Evolutionary conservation across 495 filamentous ascomycete genomes (phyloP), one percentile per base, ranked within the genome.

Genomic region (Daldinia loculata): DNA sequence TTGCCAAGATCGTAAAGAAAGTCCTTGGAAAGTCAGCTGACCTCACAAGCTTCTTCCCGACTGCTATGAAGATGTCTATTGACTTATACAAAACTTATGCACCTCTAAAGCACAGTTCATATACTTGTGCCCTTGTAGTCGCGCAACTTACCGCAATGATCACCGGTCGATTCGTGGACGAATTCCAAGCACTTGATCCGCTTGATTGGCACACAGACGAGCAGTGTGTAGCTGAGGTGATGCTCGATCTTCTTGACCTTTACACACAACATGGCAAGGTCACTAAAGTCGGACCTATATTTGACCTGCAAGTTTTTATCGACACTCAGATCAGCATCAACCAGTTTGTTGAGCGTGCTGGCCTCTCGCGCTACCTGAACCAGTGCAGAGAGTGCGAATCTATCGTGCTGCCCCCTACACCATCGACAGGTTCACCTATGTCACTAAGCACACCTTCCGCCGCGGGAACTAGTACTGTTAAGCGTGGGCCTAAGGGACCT

Each of bases 71-170:
- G 75, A 91, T 97, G 70, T 91, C 89, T 12, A 84, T 93, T 58
- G 95, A 99, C 78, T 81, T 97, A 17, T 96, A 98, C 78, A 92
- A 94, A 71, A 99, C 95, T 4, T 96, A 92, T 78, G 90, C 91
- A 6, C 95, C 95, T 17, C 82, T 98, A 36, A 98, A 98, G 80
- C 92, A 97, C 65, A 90, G 88, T 0, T 89, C 90, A 4, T 84
- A 89, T 19, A 90, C 92, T 4, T 89, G 97, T 81, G 93, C 93
- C 3, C 82, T 95, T 52, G 89, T 89, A n/a, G 88, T 91, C 73
- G 80, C 97, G 2, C 93, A 96, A 78, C 87, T 98, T 41, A 89
- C 94, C 1, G 85, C 89, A 1, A 86, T 91, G 26, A 76, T 98
- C 27, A 80, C 86, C 58, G 86, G 84, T 17, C 76, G 80, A 41